These are phyloP conservation scores for Triticum dicoccoides DNA, from an alignment of 176 grass and related monocot species.

Conservation along the genomic window DNA sequence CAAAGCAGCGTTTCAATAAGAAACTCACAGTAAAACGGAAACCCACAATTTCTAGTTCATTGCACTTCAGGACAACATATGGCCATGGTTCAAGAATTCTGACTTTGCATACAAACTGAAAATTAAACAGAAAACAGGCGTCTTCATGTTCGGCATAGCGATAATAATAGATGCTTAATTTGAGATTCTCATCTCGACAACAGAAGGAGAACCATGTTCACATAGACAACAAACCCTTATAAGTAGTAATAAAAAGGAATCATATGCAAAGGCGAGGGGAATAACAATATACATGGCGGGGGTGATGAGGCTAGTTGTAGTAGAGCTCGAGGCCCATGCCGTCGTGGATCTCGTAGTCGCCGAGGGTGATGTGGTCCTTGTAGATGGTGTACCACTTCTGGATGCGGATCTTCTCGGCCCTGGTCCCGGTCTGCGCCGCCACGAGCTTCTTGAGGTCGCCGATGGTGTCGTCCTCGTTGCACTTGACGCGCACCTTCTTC, in stretches of 20 bases:
- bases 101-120: background rate
- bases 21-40: background rate
- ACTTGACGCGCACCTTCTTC: conserved; percentile 99
- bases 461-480: conserved; percentile 99
- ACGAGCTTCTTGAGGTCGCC: conserved; percentile 99
- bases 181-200: background rate
- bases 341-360: conserved; percentile 97
- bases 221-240: background rate
- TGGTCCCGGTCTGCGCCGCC: conserved; percentile 91
- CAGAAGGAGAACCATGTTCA: background rate
- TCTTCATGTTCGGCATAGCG: background rate
- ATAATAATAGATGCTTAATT: background rate
- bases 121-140: background rate
- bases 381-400: conserved; percentile 99
- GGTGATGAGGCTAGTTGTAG: conserved; percentile 62
- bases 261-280: background rate
- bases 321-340: conserved; percentile 99
- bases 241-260: background rate
- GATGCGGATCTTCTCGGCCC: conserved; percentile 96
- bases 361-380: conserved; percentile 99
- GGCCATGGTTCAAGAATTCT: background rate
- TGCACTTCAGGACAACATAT: background rate
- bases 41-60: background rate
- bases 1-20: background rate
- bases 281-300: background rate